phyloP scores from a whole-genome alignment of 108 stramenopile species.

The Fistulifera solaris region DNA sequence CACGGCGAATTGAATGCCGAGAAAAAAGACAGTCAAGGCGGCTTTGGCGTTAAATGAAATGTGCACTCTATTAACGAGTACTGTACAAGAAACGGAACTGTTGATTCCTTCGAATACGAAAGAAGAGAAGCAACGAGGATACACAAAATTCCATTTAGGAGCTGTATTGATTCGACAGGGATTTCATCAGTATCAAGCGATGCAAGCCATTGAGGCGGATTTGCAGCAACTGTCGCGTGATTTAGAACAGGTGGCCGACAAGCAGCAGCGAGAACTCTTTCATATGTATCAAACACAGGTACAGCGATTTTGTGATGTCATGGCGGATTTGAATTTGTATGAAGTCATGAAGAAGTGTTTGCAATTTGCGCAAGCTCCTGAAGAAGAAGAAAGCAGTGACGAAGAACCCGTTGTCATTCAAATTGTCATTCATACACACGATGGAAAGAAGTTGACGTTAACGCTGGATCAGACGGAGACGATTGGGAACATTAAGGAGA shows the following conservation, averaged over 20 bases:
- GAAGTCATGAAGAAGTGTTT: constrained; percentile 22
- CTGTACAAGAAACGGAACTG: constrained; percentile 3
- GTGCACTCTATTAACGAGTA: constrained; percentile 7
- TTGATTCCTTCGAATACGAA: constrained; percentile 8
- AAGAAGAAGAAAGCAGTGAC: constrained; percentile 10
- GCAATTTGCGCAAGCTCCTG: constrained; percentile 3
- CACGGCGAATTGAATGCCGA: constrained; percentile 21
- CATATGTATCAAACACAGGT: constrained; percentile 8
- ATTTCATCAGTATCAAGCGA: constrained; percentile 12
- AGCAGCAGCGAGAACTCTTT: constrained; percentile 13
- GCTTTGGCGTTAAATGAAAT: constrained; percentile 22
- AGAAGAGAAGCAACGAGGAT: constrained; percentile 12
- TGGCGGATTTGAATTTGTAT: constrained; percentile 18
- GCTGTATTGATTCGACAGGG: constrained; percentile 13
- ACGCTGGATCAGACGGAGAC: constrained; percentile 13
- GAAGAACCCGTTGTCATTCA: constrained; percentile 15
- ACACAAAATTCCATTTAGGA: constrained; percentile 27
- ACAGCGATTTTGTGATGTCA: constrained; percentile 19
- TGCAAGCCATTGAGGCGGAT: constrained; percentile 4
- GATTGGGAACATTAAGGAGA: constrained; percentile 9
- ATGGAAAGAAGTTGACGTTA: constrained; percentile 14
- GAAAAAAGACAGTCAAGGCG: constrained; percentile 19
- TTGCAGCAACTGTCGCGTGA: background rate
- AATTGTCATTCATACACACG: constrained; percentile 8
- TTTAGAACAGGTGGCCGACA: constrained; percentile 4